phyloP scores from a whole-genome alignment of 108 stramenopile genomes.

The Skeletonema potamos region DNA sequence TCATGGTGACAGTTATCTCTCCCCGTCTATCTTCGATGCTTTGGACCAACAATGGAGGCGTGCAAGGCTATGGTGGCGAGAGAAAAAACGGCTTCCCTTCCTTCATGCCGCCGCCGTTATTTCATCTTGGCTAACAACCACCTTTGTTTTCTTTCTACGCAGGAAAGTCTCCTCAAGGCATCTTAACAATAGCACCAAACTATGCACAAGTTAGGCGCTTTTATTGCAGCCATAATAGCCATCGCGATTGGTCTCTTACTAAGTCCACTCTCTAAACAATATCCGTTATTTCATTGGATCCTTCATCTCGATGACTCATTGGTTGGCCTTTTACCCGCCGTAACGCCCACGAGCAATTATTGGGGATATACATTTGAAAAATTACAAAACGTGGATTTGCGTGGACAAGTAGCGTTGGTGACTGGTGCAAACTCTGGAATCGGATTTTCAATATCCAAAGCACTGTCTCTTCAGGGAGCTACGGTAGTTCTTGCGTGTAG shows the following conservation, averaged over 20 bases:
- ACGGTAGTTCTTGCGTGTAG: constrained; percentile 54
- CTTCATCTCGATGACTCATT: background rate
- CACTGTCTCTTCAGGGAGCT: constrained; percentile 41
- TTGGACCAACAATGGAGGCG: too few species aligned
- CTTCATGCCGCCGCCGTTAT: too few species aligned
- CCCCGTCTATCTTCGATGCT: too few species aligned
- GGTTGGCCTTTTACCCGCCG: constrained; percentile 11
- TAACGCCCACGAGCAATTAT: background rate
- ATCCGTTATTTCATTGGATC: constrained; percentile 13
- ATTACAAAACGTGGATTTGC: constrained; percentile 24
- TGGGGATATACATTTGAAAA: constrained; percentile 30
- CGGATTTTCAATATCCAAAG: constrained; percentile 43
- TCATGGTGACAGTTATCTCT: too few species aligned
- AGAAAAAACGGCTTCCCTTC: too few species aligned
- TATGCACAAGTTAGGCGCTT: background rate
- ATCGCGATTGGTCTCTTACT: constrained; percentile 16
- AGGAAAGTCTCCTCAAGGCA: background rate
- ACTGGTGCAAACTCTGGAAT: constrained; percentile 66
- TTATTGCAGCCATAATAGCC: constrained; percentile 6
- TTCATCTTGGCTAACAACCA: too few species aligned
- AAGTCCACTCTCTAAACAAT: constrained; percentile 17
- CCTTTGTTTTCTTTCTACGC: too few species aligned
- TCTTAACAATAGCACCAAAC: background rate
- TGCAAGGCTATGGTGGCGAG: too few species aligned
- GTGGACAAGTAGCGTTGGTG: constrained; percentile 56